Base-by-base conservation (phyloP, 2,329 filamentous ascomycete species). In the Lecanicillium sp. region DNA sequence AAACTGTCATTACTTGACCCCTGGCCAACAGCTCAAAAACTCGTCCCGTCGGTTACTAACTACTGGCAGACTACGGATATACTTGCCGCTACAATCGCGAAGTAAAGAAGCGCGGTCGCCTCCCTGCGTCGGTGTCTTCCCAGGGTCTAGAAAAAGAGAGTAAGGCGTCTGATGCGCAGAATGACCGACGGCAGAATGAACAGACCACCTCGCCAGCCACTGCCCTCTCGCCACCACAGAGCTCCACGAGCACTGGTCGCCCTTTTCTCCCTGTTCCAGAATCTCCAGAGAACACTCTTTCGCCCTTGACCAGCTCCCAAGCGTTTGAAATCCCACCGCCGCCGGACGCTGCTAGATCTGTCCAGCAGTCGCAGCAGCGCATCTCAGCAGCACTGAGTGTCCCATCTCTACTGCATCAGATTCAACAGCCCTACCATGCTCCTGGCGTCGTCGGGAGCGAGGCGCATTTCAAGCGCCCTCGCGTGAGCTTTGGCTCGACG, bases 21-120 rank as follows among this genome's bases (percentile, higher is more conserved):
- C 19, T 29, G 14, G 10, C 14, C 27, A 9, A 36, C 15, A 31
- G 15, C n/a, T 36, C 14, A 27, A 14, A n/a, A 30, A 27, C 30
- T 27, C 12, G 28, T 36, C 29, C 4, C 12, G 19, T 14, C 13
- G 29, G 19, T 33, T 14, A 15, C 37, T 31, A 8, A 30, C 33
- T 37, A 17, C 12, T 15, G 29, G 8, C 28, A 62, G 60, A 64
- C 29, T 63, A 64, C 44, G 59, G 58, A 6, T 61, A 62, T 36
- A 49, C 52, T 14, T 64, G 60, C 39, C 51, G 52, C 13, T 64
- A 64, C 39, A 57, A 60, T 20, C 54, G 60, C 17, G 49, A 59
- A 28, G 49, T 62, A 17, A 61, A 61, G 48, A 62, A 61, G 40
- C 49, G 60, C 17, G 60, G 60, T 6, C 56, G 60, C 10, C 45